A percentile compares a stretch with the other conserved stretches of the same genome.
phyloP scores from a whole-genome alignment of 768 basidiomycete species.

The Astraeus odoratus region DNA sequence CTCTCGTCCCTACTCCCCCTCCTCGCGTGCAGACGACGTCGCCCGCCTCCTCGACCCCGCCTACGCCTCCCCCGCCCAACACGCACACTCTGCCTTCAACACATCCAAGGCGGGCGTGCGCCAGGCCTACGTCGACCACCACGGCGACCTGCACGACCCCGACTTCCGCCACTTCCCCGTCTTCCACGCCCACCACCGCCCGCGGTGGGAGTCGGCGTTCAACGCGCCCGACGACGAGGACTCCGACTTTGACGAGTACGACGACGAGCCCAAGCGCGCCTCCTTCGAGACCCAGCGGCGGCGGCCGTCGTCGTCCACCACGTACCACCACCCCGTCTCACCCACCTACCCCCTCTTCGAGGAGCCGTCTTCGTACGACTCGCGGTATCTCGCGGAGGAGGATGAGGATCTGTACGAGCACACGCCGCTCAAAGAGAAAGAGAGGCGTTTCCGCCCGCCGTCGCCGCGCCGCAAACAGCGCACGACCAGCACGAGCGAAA shows the following conservation, averaged over 20 bases:
- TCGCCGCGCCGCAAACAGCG: slow-evolving; percentile 14
- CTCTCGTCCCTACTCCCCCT: slow-evolving; percentile 28
- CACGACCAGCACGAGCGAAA: slow-evolving; percentile 15
- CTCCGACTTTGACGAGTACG: slow-evolving; percentile 25
- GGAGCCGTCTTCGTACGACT: slow-evolving; percentile 26
- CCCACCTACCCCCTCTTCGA: slow-evolving; percentile 21
- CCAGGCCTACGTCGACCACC: slow-evolving; percentile 50
- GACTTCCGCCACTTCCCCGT: slow-evolving; percentile 61
- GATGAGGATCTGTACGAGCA: slow-evolving; percentile 20
- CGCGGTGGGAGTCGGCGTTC: slow-evolving; percentile 30
- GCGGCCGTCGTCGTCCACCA: slow-evolving; percentile 18
- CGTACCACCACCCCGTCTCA: slow-evolving; percentile 6
- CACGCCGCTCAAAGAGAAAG: slow-evolving; percentile 24
- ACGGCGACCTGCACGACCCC: slow-evolving; percentile 60
- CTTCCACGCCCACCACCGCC: slow-evolving; percentile 21
- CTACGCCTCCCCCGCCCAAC: slow-evolving; percentile 35
- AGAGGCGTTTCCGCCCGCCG: slow-evolving; percentile 9
- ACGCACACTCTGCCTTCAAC: slow-evolving; percentile 19
- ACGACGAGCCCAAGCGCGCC: slow-evolving; percentile 8
- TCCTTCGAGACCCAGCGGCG: slow-evolving; percentile 17
- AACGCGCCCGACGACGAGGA: slow-evolving; percentile 19
- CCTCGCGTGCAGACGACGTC: slow-evolving; percentile 43
- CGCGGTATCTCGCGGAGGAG: slow-evolving; percentile 18
- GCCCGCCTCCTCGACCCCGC: slow-evolving; percentile 60
- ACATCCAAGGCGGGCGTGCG: slow-evolving; percentile 10